Evolutionary conservation across 2,329 filamentous ascomycete genomes (phyloP), one percentile per base, ranked within the genome.

Genomic region (Talaromyces sp.): DNA sequence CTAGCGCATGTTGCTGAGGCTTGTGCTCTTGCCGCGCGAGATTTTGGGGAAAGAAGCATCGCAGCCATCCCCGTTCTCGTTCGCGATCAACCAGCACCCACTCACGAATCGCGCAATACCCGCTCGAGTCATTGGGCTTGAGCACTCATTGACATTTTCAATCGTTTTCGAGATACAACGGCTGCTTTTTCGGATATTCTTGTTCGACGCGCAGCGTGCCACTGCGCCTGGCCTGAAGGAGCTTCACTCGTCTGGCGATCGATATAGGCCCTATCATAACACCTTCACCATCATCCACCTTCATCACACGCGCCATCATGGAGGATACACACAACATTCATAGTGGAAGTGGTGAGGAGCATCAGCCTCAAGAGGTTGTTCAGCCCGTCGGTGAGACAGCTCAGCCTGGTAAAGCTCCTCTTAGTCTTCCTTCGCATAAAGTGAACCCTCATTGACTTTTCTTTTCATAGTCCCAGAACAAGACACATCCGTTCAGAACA

Each of bases 261-360:
- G 69, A 68, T 70, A 73, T 73, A 69, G 69, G 70, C 68, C 69
- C 73, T 43, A 70, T 72, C 72, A 70, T 66, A 70, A 71, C 68
- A 69, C 68, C 70, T 74, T 73, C 74, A 69, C 67, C 69, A 68
- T 67, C 66, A 68, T 71, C 68, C 65, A 71, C 70, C 69, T 66
- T 67, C 66, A 67, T 69, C 67, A 60, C 69, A 68, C 67, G 70
- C 69, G 70, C 68, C 65, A 73, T 35, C 45, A 80, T 80, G 78
- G 78, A 79, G 64, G 78, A 78, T 43, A 72, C 71, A 64, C 69
- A 71, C 56, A 68, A 70, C 61, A 63, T 74, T 64, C 67, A 69
- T 9, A 66, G 70, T 64, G 69, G 72, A 41, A 68, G 70, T 64
- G 69, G 70, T 49, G 73, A 76, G 57, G 73, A 77, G 66, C 62